phyloP scores from a whole-genome alignment of 371 early-diverging fungal species.

The Mortierella sp. region DNA sequence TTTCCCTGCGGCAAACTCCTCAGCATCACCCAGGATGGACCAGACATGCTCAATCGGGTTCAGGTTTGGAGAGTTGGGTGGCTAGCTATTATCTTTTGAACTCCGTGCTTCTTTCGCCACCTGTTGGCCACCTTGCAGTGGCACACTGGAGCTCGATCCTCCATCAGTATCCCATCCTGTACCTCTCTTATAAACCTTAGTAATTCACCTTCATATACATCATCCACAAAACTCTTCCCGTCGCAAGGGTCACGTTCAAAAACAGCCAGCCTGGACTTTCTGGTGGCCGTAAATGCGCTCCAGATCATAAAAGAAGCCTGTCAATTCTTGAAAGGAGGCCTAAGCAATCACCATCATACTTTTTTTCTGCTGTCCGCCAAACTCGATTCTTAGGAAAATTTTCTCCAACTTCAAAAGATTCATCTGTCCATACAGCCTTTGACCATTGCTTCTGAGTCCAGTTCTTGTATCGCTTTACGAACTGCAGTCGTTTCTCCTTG shows the following conservation, averaged over 20 bases:
- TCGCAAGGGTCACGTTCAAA: background rate
- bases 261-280: background rate
- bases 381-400: background rate
- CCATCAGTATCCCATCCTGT: background rate
- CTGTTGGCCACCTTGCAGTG: background rate
- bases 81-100: background rate
- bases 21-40: too few species aligned
- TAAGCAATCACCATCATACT: background rate
- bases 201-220: background rate
- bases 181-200: background rate
- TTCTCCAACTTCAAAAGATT: background rate
- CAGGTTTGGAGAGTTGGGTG: background rate
- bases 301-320: conserved; percentile 1
- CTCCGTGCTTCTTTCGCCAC: background rate
- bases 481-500: background rate
- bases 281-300: conserved; percentile 1
- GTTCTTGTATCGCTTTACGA: background rate
- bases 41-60: too few species aligned
- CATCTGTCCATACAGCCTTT: background rate
- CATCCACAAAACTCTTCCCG: background rate
- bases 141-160: background rate
- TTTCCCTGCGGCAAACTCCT: too few species aligned
- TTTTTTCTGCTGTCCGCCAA: background rate
- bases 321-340: background rate
- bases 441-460: conserved; percentile 2